Conservation (phyloP, 169 alveolate genomes). For the Plasmodium cynomolgi region DNA sequence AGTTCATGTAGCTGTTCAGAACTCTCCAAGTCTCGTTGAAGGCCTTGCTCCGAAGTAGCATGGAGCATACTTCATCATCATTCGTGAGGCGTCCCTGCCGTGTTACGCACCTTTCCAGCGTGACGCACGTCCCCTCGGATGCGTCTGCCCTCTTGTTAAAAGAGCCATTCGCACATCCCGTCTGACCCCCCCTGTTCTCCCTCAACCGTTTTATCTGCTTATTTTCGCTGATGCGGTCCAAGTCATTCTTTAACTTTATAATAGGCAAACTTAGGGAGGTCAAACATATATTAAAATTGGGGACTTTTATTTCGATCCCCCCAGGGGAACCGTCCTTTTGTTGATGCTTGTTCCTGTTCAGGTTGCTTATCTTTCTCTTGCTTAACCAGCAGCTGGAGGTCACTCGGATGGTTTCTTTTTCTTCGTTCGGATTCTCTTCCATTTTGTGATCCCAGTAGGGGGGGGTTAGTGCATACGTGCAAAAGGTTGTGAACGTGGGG, state of each 20-base stretch:
- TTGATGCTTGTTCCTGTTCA: neutral
- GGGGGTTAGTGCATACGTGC: neutral
- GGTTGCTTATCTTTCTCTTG: slow-evolving; percentile 1
- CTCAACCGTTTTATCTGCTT: slow-evolving; percentile 48
- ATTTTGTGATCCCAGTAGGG: neutral
- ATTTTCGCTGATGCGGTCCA: slow-evolving; percentile 52
- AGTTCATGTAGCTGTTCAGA: slow-evolving; percentile 34
- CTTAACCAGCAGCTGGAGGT: slow-evolving; percentile 54
- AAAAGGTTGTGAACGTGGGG: neutral
- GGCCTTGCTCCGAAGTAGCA: slow-evolving; percentile 47
- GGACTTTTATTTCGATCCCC: neutral
- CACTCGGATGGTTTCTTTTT: slow-evolving; percentile 24
- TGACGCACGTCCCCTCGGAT: neutral
- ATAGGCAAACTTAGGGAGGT: slow-evolving; percentile 40
- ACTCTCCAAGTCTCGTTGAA: slow-evolving; percentile 50
- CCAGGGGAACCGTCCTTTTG: neutral
- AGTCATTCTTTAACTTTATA: slow-evolving; percentile 43
- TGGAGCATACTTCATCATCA: slow-evolving; percentile 52
- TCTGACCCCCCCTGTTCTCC: neutral
- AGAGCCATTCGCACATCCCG: neutral
- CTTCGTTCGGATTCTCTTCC: neutral
- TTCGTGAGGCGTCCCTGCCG: neutral
- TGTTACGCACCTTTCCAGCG: neutral
- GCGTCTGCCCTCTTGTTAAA: neutral
- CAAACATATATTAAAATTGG: slow-evolving; percentile 35